These are phyloP conservation scores for Penicillium antarcticum DNA, from an alignment of 495 filamentous ascomycete genomes.

Conservation along the genomic window DNA sequence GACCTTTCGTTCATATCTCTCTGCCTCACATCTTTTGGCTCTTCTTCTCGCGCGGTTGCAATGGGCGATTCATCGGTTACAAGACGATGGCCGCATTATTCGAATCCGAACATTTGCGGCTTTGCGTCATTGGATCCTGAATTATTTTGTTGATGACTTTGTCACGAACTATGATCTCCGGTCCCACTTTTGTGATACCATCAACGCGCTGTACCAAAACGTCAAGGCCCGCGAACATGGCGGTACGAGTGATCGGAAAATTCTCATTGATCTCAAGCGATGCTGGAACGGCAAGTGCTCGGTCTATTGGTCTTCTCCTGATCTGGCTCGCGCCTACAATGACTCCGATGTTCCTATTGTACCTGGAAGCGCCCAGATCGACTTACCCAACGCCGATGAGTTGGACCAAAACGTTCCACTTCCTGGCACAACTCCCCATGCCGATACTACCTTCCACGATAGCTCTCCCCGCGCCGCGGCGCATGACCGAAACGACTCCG, in stretches of 20 bases:
- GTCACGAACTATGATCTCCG: constrained; percentile 77
- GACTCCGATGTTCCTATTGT: constrained; percentile 65
- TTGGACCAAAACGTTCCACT: constrained; percentile 9
- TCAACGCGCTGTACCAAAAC: constrained; percentile 73
- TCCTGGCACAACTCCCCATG: neutral
- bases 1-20: constrained; percentile 84
- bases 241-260: constrained; percentile 78
- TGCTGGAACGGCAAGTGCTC: constrained; percentile 94
- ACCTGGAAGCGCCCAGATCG: constrained; percentile 60
- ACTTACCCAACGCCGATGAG: constrained; percentile 13
- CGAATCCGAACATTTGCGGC: constrained; percentile 95
- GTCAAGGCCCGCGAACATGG: constrained; percentile 49
- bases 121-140: constrained; percentile 95
- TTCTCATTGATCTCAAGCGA: constrained; percentile 89
- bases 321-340: constrained; percentile 52
- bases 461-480: constrained; percentile 12
- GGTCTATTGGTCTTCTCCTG: constrained; percentile 77
- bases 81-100: constrained; percentile 87
- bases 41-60: constrained; percentile 80
- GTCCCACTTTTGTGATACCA: constrained; percentile 71
- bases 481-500: constrained; percentile 45
- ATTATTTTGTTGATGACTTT: constrained; percentile 97
- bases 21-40: constrained; percentile 68
- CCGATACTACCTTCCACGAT: constrained; percentile 31
- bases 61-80: constrained; percentile 79